Evolutionary conservation across 1,284 basidiomycete species (phyloP).

Genomic region (Sanghuangporus sanghuang): DNA sequence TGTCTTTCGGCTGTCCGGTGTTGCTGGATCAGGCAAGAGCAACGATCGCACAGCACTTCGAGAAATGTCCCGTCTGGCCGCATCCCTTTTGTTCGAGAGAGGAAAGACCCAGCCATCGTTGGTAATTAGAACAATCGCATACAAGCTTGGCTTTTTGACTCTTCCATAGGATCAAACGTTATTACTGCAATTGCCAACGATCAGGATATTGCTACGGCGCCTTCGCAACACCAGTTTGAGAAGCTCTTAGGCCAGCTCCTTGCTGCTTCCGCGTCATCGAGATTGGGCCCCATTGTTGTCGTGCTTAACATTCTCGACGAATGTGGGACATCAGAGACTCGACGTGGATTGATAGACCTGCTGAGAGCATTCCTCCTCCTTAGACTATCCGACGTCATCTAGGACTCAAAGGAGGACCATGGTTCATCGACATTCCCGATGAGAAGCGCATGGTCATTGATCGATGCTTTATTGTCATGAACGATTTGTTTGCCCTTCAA

Average conservation of each 20-base stretch:
- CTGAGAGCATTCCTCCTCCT: not conserved
- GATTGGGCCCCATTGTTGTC: not conserved
- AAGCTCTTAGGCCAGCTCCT: not conserved
- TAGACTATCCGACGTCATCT: not conserved
- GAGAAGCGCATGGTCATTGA: not conserved
- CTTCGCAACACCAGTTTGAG: not conserved
- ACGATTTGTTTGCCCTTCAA: not conserved
- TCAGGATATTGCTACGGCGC: not conserved
- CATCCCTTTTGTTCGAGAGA: constrained; percentile 21
- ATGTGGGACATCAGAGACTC: constrained; percentile 8
- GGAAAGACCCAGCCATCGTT: constrained; percentile 13
- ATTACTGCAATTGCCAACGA: not conserved
- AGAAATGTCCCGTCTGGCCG: not conserved
- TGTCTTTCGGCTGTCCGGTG: constrained; percentile 23
- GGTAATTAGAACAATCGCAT: constrained; percentile 21
- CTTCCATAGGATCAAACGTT: not conserved
- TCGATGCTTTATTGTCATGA: not conserved
- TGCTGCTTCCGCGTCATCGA: not conserved
- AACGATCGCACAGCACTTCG: not conserved
- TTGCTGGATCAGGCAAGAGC: constrained; percentile 26
- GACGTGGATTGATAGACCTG: constrained; percentile 25
- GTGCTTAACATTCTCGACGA: constrained; percentile 7
- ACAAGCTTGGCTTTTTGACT: constrained; percentile 19
- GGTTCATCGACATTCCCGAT: not conserved
- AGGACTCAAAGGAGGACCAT: not conserved